Base-by-base conservation (phyloP, 192 early-diverging fungal species). In the Geranomyces variabilis region DNA sequence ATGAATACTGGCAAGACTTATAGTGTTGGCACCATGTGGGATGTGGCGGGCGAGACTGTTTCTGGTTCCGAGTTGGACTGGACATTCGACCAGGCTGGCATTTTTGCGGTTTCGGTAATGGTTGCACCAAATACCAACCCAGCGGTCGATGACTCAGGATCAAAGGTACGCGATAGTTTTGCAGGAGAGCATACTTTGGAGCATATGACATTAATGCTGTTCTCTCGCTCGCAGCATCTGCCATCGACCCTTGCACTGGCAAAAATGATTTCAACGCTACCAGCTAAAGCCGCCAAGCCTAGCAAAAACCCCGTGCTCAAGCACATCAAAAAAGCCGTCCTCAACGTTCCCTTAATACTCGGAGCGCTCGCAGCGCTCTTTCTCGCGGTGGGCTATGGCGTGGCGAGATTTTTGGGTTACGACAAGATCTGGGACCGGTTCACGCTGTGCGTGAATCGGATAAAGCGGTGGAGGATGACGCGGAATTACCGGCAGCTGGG, bases 361-460 rank as follows among this genome's bases (percentile, higher is more conserved):
- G 73, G 73, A 6, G 31, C 41, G 4, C n/a, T 75, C 41, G 30
- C 56, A 4, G 58, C 59, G 31, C 13, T 69, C 8, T n/a, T 75
- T 15, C 61, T 75, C 19, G 14, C 33, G 8, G 29, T 34, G 4
- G 73, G 55, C 0, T 75, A 69, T 47, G 45, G 44, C 22, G 31
- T 48, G 24, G 73, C 73, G 10, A 51, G 73, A 26, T 67, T 69
- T 57, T 55, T 74, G 63, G 67, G 67, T 12, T 75, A 75, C 31
- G 73, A 75, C 47, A 67, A 69, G 33, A 69, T 75, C 9, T 75
- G 73, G 73, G 73, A 68, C 30, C 53, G 73, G 13, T 75, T 75
- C 48, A 30, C 29, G 1, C 15, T 63, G 15, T 8, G 17, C 6
- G 66, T 69, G 8, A 15, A 75, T 19, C 73, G 73, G 5, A 10